Evolutionary conservation across 768 basidiomycete species (phyloP).

Genomic region (Boletus vermiculosoides): DNA sequence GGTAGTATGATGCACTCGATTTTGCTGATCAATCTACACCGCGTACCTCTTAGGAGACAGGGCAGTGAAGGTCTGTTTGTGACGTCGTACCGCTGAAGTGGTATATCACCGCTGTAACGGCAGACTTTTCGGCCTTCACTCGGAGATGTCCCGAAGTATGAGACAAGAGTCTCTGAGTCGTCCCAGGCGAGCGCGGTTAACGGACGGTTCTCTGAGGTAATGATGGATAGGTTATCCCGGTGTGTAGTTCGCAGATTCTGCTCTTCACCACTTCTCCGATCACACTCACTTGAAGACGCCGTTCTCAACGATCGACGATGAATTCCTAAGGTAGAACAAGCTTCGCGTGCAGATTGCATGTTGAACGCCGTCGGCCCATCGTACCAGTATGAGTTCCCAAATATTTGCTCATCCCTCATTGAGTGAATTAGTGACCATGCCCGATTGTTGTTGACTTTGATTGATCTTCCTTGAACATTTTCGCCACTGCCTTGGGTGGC

Average conservation of each 20-base stretch:
- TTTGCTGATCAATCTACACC: slow-evolving; percentile 6
- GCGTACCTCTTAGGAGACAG: slow-evolving; percentile 4
- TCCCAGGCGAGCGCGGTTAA: not conserved
- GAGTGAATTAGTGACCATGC: not conserved
- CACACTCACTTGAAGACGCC: slow-evolving; percentile 8
- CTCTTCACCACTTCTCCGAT: slow-evolving; percentile 13
- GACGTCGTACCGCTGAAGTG: not conserved
- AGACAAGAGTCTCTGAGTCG: not conserved
- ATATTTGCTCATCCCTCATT: too few relatives aligned
- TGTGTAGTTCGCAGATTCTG: slow-evolving; percentile 5
- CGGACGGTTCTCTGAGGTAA: slow-evolving; percentile 12
- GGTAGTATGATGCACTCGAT: slow-evolving; percentile 43
- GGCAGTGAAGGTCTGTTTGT: not conserved
- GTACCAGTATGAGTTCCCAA: not conserved
- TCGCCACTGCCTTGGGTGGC: not conserved
- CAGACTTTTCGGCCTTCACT: not conserved
- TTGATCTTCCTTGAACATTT: not conserved
- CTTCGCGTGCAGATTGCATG: not conserved
- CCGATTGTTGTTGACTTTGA: not conserved
- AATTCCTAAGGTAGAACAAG: not conserved
- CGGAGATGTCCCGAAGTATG: not conserved
- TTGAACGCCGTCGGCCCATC: not conserved
- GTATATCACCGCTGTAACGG: not conserved
- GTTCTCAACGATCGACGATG: not conserved
- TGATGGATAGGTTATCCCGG: not conserved